Percentiles rank a stretch among this genome's conserved stretches.
Evolutionary conservation across 1,284 basidiomycete species (phyloP).

Genomic region (Amylostereum areolatum): DNA sequence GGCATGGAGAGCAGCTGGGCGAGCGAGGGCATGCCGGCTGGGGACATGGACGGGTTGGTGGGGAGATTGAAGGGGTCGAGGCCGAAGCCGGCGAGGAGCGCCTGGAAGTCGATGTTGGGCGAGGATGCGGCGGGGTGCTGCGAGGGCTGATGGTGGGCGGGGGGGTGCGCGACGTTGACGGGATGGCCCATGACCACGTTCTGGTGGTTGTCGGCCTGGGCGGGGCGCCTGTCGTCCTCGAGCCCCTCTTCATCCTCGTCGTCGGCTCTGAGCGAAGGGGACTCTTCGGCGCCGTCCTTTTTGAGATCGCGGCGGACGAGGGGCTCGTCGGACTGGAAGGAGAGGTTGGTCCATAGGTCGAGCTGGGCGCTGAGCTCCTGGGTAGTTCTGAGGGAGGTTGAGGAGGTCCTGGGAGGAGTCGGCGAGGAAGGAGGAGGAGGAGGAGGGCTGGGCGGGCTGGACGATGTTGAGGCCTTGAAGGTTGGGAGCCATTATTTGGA

Average conservation of each 20-base stretch:
- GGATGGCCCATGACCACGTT: constrained; percentile 49
- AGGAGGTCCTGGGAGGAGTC: constrained; percentile 57
- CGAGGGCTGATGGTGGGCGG: constrained; percentile 17
- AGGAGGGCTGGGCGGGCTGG: constrained; percentile 39
- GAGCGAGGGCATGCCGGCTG: constrained; percentile 44
- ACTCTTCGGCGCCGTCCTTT: constrained; percentile 26
- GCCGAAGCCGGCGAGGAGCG: constrained; percentile 55
- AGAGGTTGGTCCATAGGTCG: constrained; percentile 78
- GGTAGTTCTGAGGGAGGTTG: constrained; percentile 47
- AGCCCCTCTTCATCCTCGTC: constrained; percentile 37
- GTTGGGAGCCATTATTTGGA: constrained; percentile 58
- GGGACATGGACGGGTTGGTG: constrained; percentile 21
- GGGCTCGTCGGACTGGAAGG: constrained; percentile 74
- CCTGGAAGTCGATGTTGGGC: constrained; percentile 44
- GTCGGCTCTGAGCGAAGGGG: constrained; percentile 17
- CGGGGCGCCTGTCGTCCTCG: constrained; percentile 38
- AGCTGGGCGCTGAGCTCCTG: constrained; percentile 72
- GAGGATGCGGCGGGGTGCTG: constrained; percentile 14
- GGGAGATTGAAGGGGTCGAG: constrained; percentile 48
- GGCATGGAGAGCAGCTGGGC: constrained; percentile 59
- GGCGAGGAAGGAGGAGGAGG: constrained; percentile 30
- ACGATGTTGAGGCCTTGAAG: constrained; percentile 77
- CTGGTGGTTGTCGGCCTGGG: constrained; percentile 47
- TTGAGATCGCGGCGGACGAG: constrained; percentile 27
- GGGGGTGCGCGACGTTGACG: constrained; percentile 17